Conservation (phyloP, 345 rosid genomes). For the Melastoma malabathricum region DNA sequence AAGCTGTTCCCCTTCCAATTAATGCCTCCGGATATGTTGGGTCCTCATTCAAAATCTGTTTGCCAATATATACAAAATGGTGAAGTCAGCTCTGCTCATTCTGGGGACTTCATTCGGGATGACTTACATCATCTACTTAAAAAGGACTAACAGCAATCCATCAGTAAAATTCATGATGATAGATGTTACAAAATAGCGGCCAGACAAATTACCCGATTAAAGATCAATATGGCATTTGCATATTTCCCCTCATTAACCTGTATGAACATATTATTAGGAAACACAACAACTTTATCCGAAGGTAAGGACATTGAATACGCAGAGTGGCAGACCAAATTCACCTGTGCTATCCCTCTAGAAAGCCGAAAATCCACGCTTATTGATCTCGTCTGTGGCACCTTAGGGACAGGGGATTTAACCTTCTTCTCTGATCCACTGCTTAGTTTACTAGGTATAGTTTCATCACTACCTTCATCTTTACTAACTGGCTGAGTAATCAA, state of each 20-base stretch:
- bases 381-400: slow-evolving; percentile 56
- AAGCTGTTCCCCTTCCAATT: slow-evolving; percentile 94
- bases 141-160: slow-evolving; percentile 5
- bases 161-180: no score
- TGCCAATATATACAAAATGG: no score
- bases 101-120: neutral
- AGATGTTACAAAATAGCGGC: slow-evolving; percentile 3
- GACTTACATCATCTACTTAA: neutral
- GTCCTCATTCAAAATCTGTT: slow-evolving; percentile 74
- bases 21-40: slow-evolving; percentile 87
- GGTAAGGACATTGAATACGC: neutral
- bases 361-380: slow-evolving; percentile 86
- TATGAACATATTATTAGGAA: slow-evolving; percentile 10
- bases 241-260: slow-evolving; percentile 98
- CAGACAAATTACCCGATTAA: slow-evolving; percentile 57
- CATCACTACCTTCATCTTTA: slow-evolving; percentile 27
- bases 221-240: slow-evolving; percentile 64
- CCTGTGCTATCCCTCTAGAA: slow-evolving; percentile 97
- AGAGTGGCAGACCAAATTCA: slow-evolving; percentile 11
- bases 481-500: slow-evolving; percentile 19
- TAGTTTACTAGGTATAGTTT: slow-evolving; percentile 18
- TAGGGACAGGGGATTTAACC: slow-evolving; percentile 49
- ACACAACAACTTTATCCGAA: slow-evolving; percentile 3
- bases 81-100: no score
- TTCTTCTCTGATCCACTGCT: slow-evolving; percentile 33